A percentile compares a stretch with the other conserved stretches of the same genome.
Conservation (phyloP, 345 rosid species). For the Gynandropsis gynandra region DNA sequence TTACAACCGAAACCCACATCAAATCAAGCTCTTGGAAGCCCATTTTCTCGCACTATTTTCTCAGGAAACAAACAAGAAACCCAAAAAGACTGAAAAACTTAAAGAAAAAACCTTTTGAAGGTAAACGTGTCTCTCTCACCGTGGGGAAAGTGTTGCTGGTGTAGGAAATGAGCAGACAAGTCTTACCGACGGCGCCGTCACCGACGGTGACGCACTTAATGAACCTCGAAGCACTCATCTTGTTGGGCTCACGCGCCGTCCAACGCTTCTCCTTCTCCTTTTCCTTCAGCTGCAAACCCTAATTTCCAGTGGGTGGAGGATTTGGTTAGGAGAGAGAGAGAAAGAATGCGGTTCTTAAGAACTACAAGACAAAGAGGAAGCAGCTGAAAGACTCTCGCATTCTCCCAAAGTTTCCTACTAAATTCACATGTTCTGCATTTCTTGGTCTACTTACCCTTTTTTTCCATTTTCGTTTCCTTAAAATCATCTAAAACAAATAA, state of each 20-base stretch:
- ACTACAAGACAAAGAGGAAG: constrained; percentile 13
- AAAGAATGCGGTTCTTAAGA: background rate
- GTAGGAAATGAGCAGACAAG: constrained; percentile 73
- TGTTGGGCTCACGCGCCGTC: constrained; percentile 1
- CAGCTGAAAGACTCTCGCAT: constrained; percentile 4
- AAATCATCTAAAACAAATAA: background rate
- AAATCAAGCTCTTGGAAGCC: no score
- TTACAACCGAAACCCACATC: no score
- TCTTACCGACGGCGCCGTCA: constrained; percentile 77
- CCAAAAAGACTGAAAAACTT: no score
- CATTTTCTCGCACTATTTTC: no score
- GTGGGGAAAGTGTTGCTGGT: constrained; percentile 75
- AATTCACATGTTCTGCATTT: constrained; percentile 10
- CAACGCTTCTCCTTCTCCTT: background rate
- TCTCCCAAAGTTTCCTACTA: background rate
- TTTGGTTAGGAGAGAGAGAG: background rate
- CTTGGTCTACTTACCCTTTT: background rate
- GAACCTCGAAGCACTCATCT: constrained; percentile 66
- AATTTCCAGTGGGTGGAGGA: constrained; percentile 15
- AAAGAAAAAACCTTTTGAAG: no score
- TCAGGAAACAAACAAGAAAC: no score
- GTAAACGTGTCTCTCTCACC: constrained; percentile 25
- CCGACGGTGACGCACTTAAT: constrained; percentile 77
- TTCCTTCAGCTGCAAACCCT: constrained; percentile 13
- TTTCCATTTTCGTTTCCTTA: background rate